phyloP scores from a whole-genome alignment of 805 yeast species.

The Kazachstania taianensis region DNA sequence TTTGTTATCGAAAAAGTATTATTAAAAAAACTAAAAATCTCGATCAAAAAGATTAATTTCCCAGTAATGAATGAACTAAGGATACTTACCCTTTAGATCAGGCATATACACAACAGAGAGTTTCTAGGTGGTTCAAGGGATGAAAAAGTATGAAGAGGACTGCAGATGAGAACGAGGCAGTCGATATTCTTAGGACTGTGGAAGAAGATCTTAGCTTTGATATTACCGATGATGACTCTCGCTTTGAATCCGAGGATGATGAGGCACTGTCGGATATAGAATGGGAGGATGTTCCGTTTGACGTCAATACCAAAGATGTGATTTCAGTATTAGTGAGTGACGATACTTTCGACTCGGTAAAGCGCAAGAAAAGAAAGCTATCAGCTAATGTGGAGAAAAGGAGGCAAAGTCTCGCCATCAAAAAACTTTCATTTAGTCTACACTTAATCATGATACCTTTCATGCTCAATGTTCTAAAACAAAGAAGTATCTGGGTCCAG shows the following conservation, averaged over 20 bases:
- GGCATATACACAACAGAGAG: background rate
- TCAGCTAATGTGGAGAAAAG: background rate
- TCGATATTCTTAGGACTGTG: background rate
- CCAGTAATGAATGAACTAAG: too few relatives aligned
- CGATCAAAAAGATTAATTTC: too few relatives aligned
- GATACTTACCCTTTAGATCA: too few relatives aligned
- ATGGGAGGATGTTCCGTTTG: conserved; percentile 27
- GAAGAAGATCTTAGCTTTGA: background rate
- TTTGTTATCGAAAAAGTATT: too few relatives aligned
- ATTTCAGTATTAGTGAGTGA: background rate
- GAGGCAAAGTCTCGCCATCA: conserved; percentile 4
- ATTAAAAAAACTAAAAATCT: too few relatives aligned
- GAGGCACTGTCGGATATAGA: conserved; percentile 11
- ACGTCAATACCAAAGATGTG: conserved; percentile 1
- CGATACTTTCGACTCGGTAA: background rate
- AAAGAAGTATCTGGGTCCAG: conserved; percentile 8
- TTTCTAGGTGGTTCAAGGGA: background rate
- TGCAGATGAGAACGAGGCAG: background rate
- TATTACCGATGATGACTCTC: background rate
- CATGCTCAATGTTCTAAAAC: conserved; percentile 8
- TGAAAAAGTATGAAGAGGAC: too few relatives aligned
- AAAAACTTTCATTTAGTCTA: conserved; percentile 11
- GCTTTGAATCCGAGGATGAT: conserved; percentile 1
- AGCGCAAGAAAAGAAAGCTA: conserved; percentile 2
- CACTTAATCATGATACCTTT: conserved; percentile 18